Base-by-base conservation (phyloP, 2,329 filamentous ascomycete genomes). In the Cordyceps javanica region DNA sequence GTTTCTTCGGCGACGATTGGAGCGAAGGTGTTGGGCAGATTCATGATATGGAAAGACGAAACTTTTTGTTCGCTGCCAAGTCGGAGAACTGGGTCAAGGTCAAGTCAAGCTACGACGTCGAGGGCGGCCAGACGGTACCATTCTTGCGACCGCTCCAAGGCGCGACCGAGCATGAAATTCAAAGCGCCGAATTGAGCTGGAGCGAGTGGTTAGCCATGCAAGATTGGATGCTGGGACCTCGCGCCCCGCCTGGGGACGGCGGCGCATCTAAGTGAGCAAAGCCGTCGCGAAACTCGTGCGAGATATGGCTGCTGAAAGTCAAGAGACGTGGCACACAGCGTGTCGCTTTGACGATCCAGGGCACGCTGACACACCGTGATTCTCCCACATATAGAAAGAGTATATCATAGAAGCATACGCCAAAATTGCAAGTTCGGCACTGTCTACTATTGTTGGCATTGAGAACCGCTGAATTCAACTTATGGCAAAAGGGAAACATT, bases 1-100 rank as follows among this genome's bases (percentile, higher is more conserved):
- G 91, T 11, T 96, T 97, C 75, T 99, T 97, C 66, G 94, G 94
- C n/a, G 90, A 97, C 62, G 88, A 96, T 68, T 99, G 92, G 90
- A 73, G 77, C 34, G 77, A 82, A 21, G 94, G 94, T 2, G 81
- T 97, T 50, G 89, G 91, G 0, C 84, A 86, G 11, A 77, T 97
- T 59, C 89, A 96, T 68, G 90, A 97, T 70, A 87, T 89, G 62
- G 94, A 99, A 73, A 83, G 94, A 53, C 83, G 91, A 57, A 99
- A 99, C 70, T 99, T 94, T 69, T 81, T 99, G 34, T 97, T 97
- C 69, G 90, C 93, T 0, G 90, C 92, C 13, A 99, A 97, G 76
- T 94, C 90, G 67, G 89, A 89, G 26, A 90, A 85, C 52, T 97
- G 94, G 93, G 80, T 91, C 21, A 86, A 83, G 54, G 91, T 96